Evolutionary conservation across 495 filamentous ascomycete genomes (phyloP).

Genomic region (Trichoderma gamsii): DNA sequence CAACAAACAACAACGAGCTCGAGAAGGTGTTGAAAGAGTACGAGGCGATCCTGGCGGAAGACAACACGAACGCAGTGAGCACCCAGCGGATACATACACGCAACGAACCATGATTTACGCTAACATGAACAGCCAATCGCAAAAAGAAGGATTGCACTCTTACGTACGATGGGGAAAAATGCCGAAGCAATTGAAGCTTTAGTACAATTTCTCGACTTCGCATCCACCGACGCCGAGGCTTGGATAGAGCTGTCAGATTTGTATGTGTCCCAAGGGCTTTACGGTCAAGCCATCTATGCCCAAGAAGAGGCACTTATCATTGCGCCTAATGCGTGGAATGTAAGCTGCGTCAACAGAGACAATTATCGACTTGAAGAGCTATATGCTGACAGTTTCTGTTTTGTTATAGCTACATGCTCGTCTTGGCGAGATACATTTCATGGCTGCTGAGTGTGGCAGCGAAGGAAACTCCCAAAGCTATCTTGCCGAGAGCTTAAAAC

Average conservation of each 20-base stretch:
- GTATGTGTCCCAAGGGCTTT: slow-evolving; percentile 70
- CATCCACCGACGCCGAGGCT: slow-evolving; percentile 85
- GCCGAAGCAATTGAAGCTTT: slow-evolving; percentile 69
- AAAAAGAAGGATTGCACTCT: slow-evolving; percentile 77
- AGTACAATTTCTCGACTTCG: slow-evolving; percentile 67
- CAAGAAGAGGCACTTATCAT: slow-evolving; percentile 85
- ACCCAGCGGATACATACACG: slow-evolving; percentile 9
- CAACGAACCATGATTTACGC: slow-evolving; percentile 22
- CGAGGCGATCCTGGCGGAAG: slow-evolving; percentile 62
- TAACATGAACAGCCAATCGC: slow-evolving; percentile 57
- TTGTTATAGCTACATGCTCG: slow-evolving; percentile 70
- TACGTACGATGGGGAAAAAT: slow-evolving; percentile 61
- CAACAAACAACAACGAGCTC: slow-evolving; percentile 55
- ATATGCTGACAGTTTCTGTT: slow-evolving; percentile 18
- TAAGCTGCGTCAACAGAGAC: slow-evolving; percentile 37
- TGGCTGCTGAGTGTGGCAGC: slow-evolving; percentile 50
- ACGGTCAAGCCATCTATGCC: slow-evolving; percentile 77
- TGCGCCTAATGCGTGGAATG: slow-evolving; percentile 93
- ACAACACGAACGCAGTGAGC: slow-evolving; percentile 75
- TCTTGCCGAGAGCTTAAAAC: slow-evolving; percentile 64
- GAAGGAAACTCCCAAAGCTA: slow-evolving; percentile 40
- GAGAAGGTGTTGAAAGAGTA: slow-evolving; percentile 68
- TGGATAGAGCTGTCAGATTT: slow-evolving; percentile 90
- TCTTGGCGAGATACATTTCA: slow-evolving; percentile 74
- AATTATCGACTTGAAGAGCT: slow-evolving; percentile 1